Conservation (phyloP, 352 stramenopile genomes). For the Globisporangium viniferum region DNA sequence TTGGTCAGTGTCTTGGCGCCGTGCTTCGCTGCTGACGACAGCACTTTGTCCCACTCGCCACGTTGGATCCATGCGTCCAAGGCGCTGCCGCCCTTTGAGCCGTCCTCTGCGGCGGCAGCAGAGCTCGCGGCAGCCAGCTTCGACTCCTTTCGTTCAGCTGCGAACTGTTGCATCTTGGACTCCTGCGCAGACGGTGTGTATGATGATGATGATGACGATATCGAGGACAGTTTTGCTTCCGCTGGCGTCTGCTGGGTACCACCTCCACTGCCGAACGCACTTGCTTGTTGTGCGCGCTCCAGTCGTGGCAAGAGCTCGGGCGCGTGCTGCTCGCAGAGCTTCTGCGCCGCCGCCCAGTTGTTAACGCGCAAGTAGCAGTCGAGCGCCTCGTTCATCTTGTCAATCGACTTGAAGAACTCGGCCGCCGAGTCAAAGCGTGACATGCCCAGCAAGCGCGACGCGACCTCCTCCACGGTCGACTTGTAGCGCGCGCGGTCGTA, state of each 20-base stretch:
- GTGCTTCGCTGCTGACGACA: conserved; percentile 82
- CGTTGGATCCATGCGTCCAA: conserved; percentile 92
- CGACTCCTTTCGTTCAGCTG: conserved; percentile 48
- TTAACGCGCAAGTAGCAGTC: conserved; percentile 80
- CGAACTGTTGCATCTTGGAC: conserved; percentile 36
- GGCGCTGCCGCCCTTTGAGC: conserved; percentile 43
- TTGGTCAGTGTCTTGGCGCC: conserved; percentile 72
- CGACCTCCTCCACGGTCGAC: conserved; percentile 88
- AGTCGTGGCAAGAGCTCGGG: conserved; percentile 76
- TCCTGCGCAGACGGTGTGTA: conserved; percentile 58
- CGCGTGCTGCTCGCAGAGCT: conserved; percentile 75
- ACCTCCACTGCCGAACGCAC: conserved; percentile 50
- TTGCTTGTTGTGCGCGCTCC: conserved; percentile 79
- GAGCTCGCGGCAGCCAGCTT: conserved; percentile 25
- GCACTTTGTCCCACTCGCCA: conserved; percentile 92
- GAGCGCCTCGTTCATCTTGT: conserved; percentile 92
- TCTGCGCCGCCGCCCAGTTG: conserved; percentile 74
- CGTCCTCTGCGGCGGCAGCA: conserved; percentile 26
- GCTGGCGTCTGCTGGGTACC: conserved; percentile 29
- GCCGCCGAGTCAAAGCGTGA: conserved; percentile 85
- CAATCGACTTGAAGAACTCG: conserved; percentile 85
- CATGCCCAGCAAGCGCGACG: conserved; percentile 74
- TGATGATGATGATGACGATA: conserved; percentile 24
- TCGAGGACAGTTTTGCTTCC: conserved; percentile 44
- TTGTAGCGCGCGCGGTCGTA: conserved; percentile 87